Evolutionary conservation across 129 eudicot genomes (phyloP), one percentile per base, ranked within the genome.

Genomic region (Pseudognaphalium luteoalbum): DNA sequence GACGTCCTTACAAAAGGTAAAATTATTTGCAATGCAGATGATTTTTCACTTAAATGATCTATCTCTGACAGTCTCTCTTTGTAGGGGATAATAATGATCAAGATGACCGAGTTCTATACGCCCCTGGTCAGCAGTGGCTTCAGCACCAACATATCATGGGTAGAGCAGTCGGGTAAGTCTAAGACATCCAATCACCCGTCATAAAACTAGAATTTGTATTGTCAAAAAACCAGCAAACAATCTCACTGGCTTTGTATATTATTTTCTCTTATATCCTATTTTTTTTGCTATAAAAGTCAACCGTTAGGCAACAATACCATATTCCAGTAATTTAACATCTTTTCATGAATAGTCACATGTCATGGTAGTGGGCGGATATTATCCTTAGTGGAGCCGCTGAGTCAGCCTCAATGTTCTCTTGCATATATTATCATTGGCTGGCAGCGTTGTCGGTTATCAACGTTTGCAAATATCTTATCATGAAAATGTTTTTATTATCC

Each of bases 1-100:
- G 85, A 86, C 76, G 63, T 93, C 82, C 92, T 93, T 11, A 93
- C 98, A 75, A 93, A 93, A 93, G 98, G 98, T 93, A 75, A 14
- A 21, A 39, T 66, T 65, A 71, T 6, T 51, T 25, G 19, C 37
- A 70, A 35, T 16, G 20, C 21, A 30, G 1, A 69, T 19, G 25
- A 59, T 67, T 15, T 60, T 22, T 73, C 21, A 33, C 47, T 34
- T 15, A 19, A 69, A n/a, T 68, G 37, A 22, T 70, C 63, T 58
- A 25, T 78, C n/a, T 44, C 12, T 70, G 70, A 37, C 37, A 19
- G 44, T 28, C 34, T 64, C 64, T 76, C 50, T 39, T 72, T 16
- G 42, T 86, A 88, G 98, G 98, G 66, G 98, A 90, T 80, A 86
- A 84, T 72, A 93, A 93, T 70, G 52, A 41, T 1, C 83, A n/a